Evolutionary conservation across 31 red algal genomes (phyloP).

Genomic region (Odonthalia washingtoniensis): DNA sequence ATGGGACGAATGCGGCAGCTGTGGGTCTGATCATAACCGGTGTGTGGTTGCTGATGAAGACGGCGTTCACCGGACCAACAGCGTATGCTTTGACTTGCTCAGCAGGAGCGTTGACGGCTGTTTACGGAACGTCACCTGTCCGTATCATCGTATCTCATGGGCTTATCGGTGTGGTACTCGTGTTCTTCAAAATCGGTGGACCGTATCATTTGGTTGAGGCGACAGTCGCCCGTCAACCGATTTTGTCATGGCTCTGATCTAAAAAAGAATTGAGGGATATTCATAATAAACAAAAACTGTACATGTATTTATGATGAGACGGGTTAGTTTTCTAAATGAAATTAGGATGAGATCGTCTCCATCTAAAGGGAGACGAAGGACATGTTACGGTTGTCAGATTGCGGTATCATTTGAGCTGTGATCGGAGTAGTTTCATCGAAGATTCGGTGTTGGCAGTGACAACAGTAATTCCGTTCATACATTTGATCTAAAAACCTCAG

Average conservation of each 20-base stretch:
- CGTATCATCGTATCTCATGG: conserved; percentile 54
- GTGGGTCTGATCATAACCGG: conserved; percentile 73
- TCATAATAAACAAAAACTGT: neutral
- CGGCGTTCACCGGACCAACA: conserved; percentile 37
- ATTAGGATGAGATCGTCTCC: no score
- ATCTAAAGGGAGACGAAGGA: no score
- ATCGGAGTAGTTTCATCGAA: no score
- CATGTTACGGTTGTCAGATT: neutral
- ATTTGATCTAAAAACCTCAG: no score
- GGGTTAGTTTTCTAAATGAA: no score
- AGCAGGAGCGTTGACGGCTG: conserved; percentile 35
- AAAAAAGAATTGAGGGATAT: neutral
- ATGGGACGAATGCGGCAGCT: conserved; percentile 71
- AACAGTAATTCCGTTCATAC: no score
- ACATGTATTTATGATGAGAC: no score
- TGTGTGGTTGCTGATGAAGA: conserved; percentile 65
- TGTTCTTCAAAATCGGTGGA: conserved; percentile 52
- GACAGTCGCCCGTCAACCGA: neutral
- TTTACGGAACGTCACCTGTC: conserved; percentile 43
- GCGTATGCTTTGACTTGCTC: conserved; percentile 60
- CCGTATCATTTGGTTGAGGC: conserved; percentile 34
- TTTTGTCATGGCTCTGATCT: neutral
- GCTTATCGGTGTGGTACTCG: conserved; percentile 47
- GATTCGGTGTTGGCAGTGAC: no score
- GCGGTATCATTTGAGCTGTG: neutral